A percentile compares a stretch with the other conserved stretches of the same genome.
These are phyloP conservation scores for Metschnikowia picachoensis DNA, from an alignment of 805 yeast genomes.

Conservation along the genomic window DNA sequence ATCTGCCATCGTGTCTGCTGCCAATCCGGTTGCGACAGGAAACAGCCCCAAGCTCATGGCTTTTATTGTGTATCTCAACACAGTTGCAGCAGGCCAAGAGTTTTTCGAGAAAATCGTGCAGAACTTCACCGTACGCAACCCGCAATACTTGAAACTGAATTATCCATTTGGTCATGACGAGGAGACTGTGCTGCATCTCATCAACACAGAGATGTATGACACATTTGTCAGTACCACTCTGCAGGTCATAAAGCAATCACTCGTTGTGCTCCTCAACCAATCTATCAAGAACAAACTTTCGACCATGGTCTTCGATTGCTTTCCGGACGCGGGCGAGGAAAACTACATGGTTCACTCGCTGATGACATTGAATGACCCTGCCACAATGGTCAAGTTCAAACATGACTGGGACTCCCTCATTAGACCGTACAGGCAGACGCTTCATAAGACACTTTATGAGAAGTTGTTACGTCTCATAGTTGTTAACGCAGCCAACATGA, in stretches of 20 bases:
- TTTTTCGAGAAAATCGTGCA: constrained; percentile 53
- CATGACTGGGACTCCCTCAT: constrained; percentile 62
- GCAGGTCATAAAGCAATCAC: constrained; percentile 32
- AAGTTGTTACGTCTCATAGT: constrained; percentile 50
- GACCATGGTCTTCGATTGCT: constrained; percentile 41
- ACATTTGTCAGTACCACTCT: constrained; percentile 28
- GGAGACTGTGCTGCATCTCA: constrained; percentile 28
- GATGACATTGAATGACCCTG: constrained; percentile 25
- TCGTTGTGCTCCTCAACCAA: constrained; percentile 47
- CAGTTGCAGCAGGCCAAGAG: constrained; percentile 58
- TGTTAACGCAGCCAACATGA: constrained; percentile 25
- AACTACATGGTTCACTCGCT: constrained; percentile 30
- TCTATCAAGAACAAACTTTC: constrained; percentile 42
- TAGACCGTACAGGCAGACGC: constrained; percentile 58
- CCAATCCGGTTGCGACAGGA: constrained; percentile 30
- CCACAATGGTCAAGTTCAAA: constrained; percentile 47
- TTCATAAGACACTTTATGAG: constrained; percentile 49
- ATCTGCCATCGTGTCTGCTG: constrained; percentile 21
- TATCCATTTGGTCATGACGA: constrained; percentile 38
- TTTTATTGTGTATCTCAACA: constrained; percentile 67
- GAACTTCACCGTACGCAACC: constrained; percentile 31
- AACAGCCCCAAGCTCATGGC: constrained; percentile 48
- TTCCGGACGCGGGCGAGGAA: constrained; percentile 32
- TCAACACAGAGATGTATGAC: constrained; percentile 30
- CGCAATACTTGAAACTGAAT: constrained; percentile 20